phyloP scores from a whole-genome alignment of 345 rosid species.

The Murraya paniculata region DNA sequence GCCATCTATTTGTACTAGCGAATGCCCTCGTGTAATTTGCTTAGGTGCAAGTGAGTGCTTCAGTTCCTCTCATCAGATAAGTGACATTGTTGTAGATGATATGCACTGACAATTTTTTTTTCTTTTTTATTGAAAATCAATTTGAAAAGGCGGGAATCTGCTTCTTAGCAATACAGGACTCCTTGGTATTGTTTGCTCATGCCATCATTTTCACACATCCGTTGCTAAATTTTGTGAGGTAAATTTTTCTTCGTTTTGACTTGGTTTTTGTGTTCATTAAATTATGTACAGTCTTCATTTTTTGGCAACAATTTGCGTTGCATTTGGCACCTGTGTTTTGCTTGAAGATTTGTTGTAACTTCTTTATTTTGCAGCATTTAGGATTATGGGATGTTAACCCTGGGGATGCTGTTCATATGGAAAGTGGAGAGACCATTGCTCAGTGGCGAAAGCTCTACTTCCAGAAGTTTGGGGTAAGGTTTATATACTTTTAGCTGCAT shows the following conservation, averaged over 20 bases:
- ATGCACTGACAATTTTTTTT: slow-evolving; percentile 1
- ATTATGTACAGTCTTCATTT: neutral
- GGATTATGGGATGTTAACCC: slow-evolving; percentile 41
- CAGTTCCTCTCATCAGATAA: neutral
- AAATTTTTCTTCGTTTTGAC: slow-evolving; percentile 16
- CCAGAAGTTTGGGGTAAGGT: slow-evolving; percentile 51
- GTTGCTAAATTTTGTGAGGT: slow-evolving; percentile 56
- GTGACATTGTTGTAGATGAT: neutral
- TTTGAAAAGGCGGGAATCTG: slow-evolving; percentile 42
- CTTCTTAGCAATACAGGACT: slow-evolving; percentile 53
- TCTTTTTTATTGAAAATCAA: slow-evolving; percentile 6
- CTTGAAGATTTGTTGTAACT: slow-evolving; percentile 2
- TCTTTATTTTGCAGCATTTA: slow-evolving; percentile 39
- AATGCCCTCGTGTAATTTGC: slow-evolving; percentile 42
- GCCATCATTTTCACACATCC: slow-evolving; percentile 49
- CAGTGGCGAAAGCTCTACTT: slow-evolving; percentile 46
- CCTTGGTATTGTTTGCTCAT: slow-evolving; percentile 44
- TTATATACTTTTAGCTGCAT: neutral
- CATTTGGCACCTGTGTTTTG: neutral
- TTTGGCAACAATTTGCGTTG: neutral
- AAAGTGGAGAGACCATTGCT: slow-evolving; percentile 48
- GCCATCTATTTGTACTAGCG: slow-evolving; percentile 19
- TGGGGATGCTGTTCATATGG: slow-evolving; percentile 50
- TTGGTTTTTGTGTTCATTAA: neutral
- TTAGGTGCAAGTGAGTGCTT: slow-evolving; percentile 40